Base-by-base conservation (phyloP, 495 filamentous ascomycete genomes). In the Rhypophila decipiens region DNA sequence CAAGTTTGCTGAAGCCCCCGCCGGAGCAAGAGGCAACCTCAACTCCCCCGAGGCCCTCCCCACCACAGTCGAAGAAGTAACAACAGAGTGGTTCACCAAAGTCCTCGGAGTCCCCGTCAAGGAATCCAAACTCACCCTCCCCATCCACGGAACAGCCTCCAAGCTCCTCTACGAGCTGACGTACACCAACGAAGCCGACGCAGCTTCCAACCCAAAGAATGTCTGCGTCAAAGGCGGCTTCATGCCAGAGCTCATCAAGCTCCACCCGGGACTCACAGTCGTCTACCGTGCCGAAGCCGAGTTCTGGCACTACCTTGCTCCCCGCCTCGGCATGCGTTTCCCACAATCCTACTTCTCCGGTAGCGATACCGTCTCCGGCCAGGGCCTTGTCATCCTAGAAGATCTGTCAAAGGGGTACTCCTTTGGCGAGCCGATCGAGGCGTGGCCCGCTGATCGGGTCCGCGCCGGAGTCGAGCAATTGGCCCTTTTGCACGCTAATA, bases 401-500 rank as follows among this genome's bases (percentile, higher is more conserved):
- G 51, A 53, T 27, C 51, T 53, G 18, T 24, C 46, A 17, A 15
- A 34, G 4, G 41, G 46, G 19, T 37, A 39, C 34, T 29, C 33
- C 4, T 61, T 61, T 15, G 55, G 59, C 9, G 60, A 67, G 23
- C 58, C 64, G 2, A 40, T 63, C 20, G 54, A 55, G 38, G 52
- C 55, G 1, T 61, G 19, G 64, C 57, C 18, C 27, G 27, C 13
- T 13, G 27, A 31, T 7, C 27, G 27, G 7, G 27, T 31, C 7
- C 42, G 57, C 15, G 51, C 54, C 11, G 64, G 61, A 23, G 55
- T 60, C 18, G 56, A 58, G 33, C 61, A 67, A 52, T 55, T 67
- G 33, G 61, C 64, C 1, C 53, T 51, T 1, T 33, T 67, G 13
- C 64, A 67, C 45, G 64, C 64, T n/a, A 55, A 59, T 37, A 65